Conservation (phyloP, 805 yeast genomes). For the Saccharomyces kudriavzevii region DNA sequence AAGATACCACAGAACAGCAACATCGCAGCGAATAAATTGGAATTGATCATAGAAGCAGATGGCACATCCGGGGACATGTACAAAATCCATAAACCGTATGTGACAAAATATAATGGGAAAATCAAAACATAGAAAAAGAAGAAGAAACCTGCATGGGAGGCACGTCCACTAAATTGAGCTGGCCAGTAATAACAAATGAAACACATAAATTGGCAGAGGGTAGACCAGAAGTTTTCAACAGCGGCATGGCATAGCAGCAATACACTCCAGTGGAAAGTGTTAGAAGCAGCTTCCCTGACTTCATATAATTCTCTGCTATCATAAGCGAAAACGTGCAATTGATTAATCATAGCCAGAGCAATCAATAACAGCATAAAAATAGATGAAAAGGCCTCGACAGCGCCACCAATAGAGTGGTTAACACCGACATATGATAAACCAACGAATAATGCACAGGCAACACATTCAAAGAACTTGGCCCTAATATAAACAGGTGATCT, state of each 20-base stretch:
- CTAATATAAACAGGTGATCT: constrained; percentile 54
- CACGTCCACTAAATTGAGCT: constrained; percentile 35
- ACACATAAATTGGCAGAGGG: constrained; percentile 36
- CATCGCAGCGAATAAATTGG: constrained; percentile 45
- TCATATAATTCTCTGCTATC: constrained; percentile 57
- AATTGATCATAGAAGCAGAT: constrained; percentile 35
- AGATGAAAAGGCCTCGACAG: constrained; percentile 56
- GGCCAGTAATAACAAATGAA: constrained; percentile 45
- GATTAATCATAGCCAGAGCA: constrained; percentile 49
- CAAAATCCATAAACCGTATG: constrained; percentile 47
- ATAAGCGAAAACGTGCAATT: constrained; percentile 54
- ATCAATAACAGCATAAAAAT: constrained; percentile 48
- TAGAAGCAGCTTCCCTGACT: constrained; percentile 66
- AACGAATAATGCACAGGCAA: constrained; percentile 49
- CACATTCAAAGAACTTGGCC: constrained; percentile 47
- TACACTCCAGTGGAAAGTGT: constrained; percentile 60
- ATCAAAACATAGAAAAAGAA: constrained; percentile 40
- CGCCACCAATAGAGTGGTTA: constrained; percentile 50
- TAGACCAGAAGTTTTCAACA: constrained; percentile 43
- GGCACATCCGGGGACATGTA: constrained; percentile 39
- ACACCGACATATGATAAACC: constrained; percentile 63
- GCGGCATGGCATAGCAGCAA: constrained; percentile 39
- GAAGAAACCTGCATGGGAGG: constrained; percentile 46
- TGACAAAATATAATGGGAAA: constrained; percentile 43
- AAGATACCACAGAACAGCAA: constrained; percentile 48